Base-by-base conservation (phyloP, 2,329 filamentous ascomycete species). In the Epicoccum nigrum region DNA sequence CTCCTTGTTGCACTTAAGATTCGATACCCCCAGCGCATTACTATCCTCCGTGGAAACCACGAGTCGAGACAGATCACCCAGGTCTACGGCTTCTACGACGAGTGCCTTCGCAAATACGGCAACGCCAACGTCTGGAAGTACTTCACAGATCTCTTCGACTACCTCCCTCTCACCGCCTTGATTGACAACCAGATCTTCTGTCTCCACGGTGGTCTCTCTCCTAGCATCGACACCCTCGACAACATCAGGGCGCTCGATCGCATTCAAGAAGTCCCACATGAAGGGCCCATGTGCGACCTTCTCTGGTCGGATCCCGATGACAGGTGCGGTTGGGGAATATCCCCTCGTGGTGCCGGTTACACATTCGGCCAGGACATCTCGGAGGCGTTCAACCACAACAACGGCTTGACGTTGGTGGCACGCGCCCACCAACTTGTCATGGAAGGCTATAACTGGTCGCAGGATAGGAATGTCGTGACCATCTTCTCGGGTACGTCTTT, bases 371-470 rank as follows among this genome's bases (percentile, higher is more conserved):
- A 97, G 78, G 93, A 97, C 73, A 97, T 97, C 68, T 96, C 91
- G 28, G 93, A 99, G 79, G 93, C 93, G 1, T 99, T 99, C 81
- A 97, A 97, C 77, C 93, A 97, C 74, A 97, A 97, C 83, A 99
- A 99, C 70, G 93, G 92, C 50, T 79, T 99, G 76, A 97, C 93
- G 46, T 81, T 97, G 57, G 95, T 99, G 71, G 94, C 94, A 54
- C 85, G 94, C 76, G 94, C 94, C 48, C 94, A 99, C 82, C 94
- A 99, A 79, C 81, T 99, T 74, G 94, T 99, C 55, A 99, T 97
- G 93, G 94, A 99, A 76, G 94, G 94, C 40, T 99, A 97, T 78
- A 99, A 97, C 75, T 99, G 94, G 94, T 97, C 92, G 61, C 94
- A 97, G 76, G 94, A 97, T 73, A 82, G 93, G 62, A 97, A 99